A percentile compares a stretch with the other conserved stretches of the same genome.
These are phyloP conservation scores for Fragaria ananassa DNA, from an alignment of 306 rosid genomes.

Conservation along the genomic window DNA sequence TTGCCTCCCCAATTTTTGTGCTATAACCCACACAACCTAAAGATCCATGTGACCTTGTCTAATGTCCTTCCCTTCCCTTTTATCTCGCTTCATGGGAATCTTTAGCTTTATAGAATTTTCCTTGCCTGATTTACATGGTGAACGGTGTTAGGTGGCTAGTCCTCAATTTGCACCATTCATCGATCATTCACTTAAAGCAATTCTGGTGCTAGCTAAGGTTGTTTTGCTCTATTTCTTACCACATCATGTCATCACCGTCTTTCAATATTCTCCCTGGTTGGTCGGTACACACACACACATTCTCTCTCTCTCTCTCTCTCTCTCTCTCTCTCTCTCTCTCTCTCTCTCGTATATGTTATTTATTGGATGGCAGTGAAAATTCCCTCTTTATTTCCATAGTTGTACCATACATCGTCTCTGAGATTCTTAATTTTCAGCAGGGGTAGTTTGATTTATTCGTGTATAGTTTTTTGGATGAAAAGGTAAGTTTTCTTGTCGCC, in stretches of 20 bases:
- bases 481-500: conserved; percentile 13
- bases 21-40: background rate
- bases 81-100: conserved; percentile 33
- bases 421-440: conserved; percentile 5
- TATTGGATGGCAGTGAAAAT: background rate
- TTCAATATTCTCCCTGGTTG: background rate
- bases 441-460: background rate
- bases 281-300: background rate
- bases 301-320: background rate
- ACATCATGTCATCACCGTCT: background rate
- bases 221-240: conserved; percentile 2
- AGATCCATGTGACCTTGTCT: conserved; percentile 45
- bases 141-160: conserved; percentile 15
- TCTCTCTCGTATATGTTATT: background rate
- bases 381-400: conserved; percentile 13
- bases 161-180: conserved; percentile 32
- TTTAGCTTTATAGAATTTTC: conserved; percentile 30
- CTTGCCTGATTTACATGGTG: conserved; percentile 16
- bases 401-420: background rate
- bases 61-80: conserved; percentile 12
- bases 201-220: background rate
- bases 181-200: conserved; percentile 21
- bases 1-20: background rate
- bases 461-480: conserved; percentile 3
- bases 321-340: too few relatives aligned